Conservation (phyloP, 495 filamentous ascomycete genomes). For the Xylaria nigripes region DNA sequence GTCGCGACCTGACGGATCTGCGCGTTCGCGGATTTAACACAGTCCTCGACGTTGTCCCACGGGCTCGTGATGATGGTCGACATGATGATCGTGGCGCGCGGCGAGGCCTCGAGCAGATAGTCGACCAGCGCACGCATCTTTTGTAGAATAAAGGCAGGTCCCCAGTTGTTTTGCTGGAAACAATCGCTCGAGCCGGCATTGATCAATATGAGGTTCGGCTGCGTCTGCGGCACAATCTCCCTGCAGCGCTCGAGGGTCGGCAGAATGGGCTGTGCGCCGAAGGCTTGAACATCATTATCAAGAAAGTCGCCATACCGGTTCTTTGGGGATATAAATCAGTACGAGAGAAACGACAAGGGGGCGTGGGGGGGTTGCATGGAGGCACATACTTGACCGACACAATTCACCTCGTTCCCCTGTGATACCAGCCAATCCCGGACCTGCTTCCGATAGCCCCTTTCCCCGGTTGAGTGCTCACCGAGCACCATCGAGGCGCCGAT, state of each 20-base stretch:
- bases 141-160: slow-evolving; percentile 17
- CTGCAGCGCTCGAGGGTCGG: slow-evolving; percentile 19
- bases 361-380: too few species aligned
- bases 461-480: slow-evolving; percentile 42
- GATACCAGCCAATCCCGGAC: slow-evolving; percentile 31
- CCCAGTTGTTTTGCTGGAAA: slow-evolving; percentile 24
- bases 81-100: slow-evolving; percentile 22
- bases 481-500: slow-evolving; percentile 53
- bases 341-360: background rate
- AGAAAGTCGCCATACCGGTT: slow-evolving; percentile 27
- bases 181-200: slow-evolving; percentile 26
- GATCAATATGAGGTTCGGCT: slow-evolving; percentile 25
- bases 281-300: slow-evolving; percentile 25
- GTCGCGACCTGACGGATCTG: slow-evolving; percentile 30
- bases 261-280: slow-evolving; percentile 24
- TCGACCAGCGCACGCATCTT: slow-evolving; percentile 25
- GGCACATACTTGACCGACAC: slow-evolving; percentile 24
- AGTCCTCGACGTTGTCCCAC: slow-evolving; percentile 25
- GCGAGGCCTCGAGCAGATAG: slow-evolving; percentile 22
- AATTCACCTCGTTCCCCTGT: slow-evolving; percentile 28
- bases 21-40: slow-evolving; percentile 25
- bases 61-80: slow-evolving; percentile 22
- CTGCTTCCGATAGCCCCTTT: slow-evolving; percentile 47
- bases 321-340: slow-evolving; percentile 14
- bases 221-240: slow-evolving; percentile 22